These are phyloP conservation scores for Volvariella surrecta DNA, from an alignment of 1,284 basidiomycete genomes.

Conservation along the genomic window DNA sequence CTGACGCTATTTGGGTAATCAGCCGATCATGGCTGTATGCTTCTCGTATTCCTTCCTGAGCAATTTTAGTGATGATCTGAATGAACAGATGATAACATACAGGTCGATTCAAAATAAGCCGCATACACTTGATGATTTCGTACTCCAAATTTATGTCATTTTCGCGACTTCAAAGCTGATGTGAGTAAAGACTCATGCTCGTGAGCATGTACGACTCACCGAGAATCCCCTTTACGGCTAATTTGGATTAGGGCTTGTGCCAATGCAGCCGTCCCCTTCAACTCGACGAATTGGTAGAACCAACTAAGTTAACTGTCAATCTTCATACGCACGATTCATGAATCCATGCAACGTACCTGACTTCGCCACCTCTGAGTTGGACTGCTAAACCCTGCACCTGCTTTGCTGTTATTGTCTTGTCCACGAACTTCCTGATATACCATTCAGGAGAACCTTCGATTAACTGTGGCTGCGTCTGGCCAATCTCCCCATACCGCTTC, in stretches of 20 bases:
- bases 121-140: conserved; percentile 86
- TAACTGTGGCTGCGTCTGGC: conserved; percentile 35
- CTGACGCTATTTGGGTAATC: conserved; percentile 77
- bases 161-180: conserved; percentile 40
- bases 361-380: conserved; percentile 74
- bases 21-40: conserved; percentile 73
- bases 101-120: conserved; percentile 73
- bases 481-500: conserved; percentile 49
- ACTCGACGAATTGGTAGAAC: conserved; percentile 72
- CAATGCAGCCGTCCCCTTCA: conserved; percentile 81
- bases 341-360: conserved; percentile 48
- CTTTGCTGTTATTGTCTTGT: conserved; percentile 76
- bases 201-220: conserved; percentile 31
- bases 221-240: conserved; percentile 55
- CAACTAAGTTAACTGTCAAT: conserved; percentile 42
- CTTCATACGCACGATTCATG: conserved; percentile 1
- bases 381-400: conserved; percentile 75
- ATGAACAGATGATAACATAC: conserved; percentile 30
- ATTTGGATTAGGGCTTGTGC: conserved; percentile 74
- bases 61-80: conserved; percentile 6
- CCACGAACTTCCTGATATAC: conserved; percentile 88
- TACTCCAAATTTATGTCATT: conserved; percentile 74
- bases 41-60: conserved; percentile 68
- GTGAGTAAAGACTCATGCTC: neutral
- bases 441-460: conserved; percentile 66